phyloP scores from a whole-genome alignment of 2,329 filamentous ascomycete species.

The Xylaria sp. region DNA sequence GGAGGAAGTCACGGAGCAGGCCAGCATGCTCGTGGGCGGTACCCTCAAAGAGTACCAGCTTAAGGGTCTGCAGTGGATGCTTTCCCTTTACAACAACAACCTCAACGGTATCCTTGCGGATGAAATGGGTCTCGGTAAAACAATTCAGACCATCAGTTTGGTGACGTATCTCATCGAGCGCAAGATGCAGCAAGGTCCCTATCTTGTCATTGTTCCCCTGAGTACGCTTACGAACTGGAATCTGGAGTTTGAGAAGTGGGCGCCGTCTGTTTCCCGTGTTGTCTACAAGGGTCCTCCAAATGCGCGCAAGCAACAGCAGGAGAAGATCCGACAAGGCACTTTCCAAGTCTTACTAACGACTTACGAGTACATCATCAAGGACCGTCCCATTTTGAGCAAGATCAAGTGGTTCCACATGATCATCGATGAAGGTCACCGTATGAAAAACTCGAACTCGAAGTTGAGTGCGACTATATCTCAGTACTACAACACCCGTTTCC shows the following conservation, averaged over 20 bases:
- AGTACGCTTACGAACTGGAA: slow-evolving; percentile 99
- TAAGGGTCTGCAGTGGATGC: slow-evolving; percentile 99
- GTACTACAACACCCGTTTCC: slow-evolving; percentile 92
- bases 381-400: slow-evolving; percentile 89
- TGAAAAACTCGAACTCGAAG: slow-evolving; percentile 98
- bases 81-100: slow-evolving; percentile 99
- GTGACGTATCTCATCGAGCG: slow-evolving; percentile 95
- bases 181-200: slow-evolving; percentile 88
- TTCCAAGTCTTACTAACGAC: slow-evolving; percentile 97
- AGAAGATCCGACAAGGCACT: slow-evolving; percentile 86
- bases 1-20: slow-evolving; percentile 82
- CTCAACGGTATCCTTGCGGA: slow-evolving; percentile 97
- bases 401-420: slow-evolving; percentile 99
- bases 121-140: slow-evolving; percentile 99
- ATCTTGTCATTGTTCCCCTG: slow-evolving; percentile 91
- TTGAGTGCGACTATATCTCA: slow-evolving; percentile 89
- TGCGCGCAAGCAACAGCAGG: slow-evolving; percentile 80
- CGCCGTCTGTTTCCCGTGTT: slow-evolving; percentile 75
- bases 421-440: slow-evolving; percentile 97
- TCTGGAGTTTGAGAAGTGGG: slow-evolving; percentile 98
- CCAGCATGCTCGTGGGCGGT: slow-evolving; percentile 82
- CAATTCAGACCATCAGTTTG: slow-evolving; percentile 96
- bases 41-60: slow-evolving; percentile 95
- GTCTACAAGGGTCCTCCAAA: slow-evolving; percentile 96
- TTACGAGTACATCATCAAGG: slow-evolving; percentile 99